Conservation (phyloP, 2,329 filamentous ascomycete species). For the Fusarium caatingaense region DNA sequence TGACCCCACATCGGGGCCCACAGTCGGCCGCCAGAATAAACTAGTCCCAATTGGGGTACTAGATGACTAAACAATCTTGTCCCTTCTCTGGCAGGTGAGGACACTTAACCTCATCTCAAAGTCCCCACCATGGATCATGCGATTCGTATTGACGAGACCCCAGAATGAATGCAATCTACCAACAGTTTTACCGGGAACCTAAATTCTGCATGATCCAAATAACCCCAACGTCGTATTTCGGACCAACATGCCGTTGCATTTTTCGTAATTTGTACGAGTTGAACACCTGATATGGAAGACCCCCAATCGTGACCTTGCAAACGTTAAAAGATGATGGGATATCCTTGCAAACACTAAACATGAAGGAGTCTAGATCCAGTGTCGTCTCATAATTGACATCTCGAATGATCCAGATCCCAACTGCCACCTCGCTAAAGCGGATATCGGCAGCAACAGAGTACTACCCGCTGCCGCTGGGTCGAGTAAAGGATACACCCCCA, state of each 20-base stretch:
- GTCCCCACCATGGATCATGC: background rate
- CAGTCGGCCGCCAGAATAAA: background rate
- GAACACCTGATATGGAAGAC: background rate
- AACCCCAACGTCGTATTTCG: background rate
- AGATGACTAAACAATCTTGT: background rate
- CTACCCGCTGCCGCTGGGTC: no score
- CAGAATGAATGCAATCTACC: background rate
- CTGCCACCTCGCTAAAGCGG: background rate
- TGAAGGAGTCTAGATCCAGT: background rate
- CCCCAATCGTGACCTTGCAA: background rate
- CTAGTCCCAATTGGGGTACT: rapidly evolving
- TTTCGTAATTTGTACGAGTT: background rate
- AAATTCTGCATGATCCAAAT: background rate
- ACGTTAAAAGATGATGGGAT: background rate
- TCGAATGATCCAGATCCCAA: background rate
- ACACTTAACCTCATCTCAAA: background rate
- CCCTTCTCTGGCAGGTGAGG: background rate
- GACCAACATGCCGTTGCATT: background rate
- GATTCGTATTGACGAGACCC: background rate
- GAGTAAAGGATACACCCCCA: no score
- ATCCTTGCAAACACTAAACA: background rate
- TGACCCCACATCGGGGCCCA: background rate
- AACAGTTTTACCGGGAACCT: background rate
- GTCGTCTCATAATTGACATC: background rate
- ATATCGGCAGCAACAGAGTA: background rate